Conservation (phyloP, 1,284 basidiomycete species). For the Ustilago curta region DNA sequence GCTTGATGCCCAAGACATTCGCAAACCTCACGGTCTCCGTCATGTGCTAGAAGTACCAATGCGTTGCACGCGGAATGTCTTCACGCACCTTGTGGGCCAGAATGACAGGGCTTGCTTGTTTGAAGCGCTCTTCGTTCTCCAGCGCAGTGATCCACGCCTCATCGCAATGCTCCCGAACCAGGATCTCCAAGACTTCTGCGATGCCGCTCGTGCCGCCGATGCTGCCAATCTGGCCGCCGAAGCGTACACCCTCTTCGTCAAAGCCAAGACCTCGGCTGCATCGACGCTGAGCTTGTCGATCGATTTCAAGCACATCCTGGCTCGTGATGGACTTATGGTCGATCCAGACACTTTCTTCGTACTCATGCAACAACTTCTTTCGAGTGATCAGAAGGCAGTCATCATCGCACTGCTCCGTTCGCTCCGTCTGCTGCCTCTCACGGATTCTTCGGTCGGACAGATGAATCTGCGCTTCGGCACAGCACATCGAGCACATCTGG, state of each 20-base stretch:
- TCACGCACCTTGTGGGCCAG: constrained; percentile 29
- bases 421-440: constrained; percentile 34
- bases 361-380: constrained; percentile 13
- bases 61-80: constrained; percentile 22
- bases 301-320: constrained; percentile 15
- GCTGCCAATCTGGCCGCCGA: constrained; percentile 10
- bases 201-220: constrained; percentile 7
- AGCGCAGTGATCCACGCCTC: constrained; percentile 32
- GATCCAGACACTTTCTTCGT: constrained; percentile 28
- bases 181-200: constrained; percentile 36
- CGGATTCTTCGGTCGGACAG: constrained; percentile 14
- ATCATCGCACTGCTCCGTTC: constrained; percentile 20
- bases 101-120: constrained; percentile 10
- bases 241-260: constrained; percentile 24
- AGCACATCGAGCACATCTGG: constrained; percentile 11
- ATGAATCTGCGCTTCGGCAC: constrained; percentile 26
- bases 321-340: constrained; percentile 26
- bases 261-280: constrained; percentile 27
- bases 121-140: constrained; percentile 21
- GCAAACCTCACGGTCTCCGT: background rate
- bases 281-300: background rate
- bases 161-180: constrained; percentile 27
- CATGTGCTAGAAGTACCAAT: constrained; percentile 23
- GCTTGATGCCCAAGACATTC: constrained; percentile 8
- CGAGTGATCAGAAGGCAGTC: constrained; percentile 13